A percentile compares a stretch with the other conserved stretches of the same genome.
These are phyloP conservation scores for Penicillium vulpinum DNA, from an alignment of 2,329 filamentous ascomycete genomes.

Conservation along the genomic window DNA sequence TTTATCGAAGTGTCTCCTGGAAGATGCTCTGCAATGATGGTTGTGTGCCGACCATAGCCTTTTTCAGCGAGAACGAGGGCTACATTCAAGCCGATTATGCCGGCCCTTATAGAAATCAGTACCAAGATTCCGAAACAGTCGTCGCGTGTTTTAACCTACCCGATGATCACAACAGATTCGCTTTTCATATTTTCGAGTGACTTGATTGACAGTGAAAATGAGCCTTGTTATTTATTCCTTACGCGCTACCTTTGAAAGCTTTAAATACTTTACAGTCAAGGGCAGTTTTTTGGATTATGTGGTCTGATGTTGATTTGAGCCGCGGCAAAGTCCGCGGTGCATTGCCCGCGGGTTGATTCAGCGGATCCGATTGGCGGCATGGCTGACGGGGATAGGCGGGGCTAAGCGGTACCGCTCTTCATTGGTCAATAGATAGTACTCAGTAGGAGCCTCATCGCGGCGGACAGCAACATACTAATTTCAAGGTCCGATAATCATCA, in stretches of 20 bases:
- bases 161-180: conserved; percentile 3
- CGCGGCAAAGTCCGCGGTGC: conserved; percentile 3
- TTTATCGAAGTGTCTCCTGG: conserved; percentile 42
- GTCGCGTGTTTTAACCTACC: not conserved
- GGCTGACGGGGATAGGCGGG: not conserved
- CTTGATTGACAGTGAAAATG: not conserved
- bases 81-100: conserved; percentile 6
- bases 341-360: not conserved
- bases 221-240: not conserved
- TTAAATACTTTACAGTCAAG: not conserved
- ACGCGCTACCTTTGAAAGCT: not conserved
- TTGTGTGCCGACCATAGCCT: conserved; percentile 15
- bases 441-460: not conserved
- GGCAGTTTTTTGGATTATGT: not conserved
- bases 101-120: not conserved
- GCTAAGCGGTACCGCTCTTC: not conserved
- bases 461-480: not conserved
- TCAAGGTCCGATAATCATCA: not conserved
- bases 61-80: conserved; percentile 3
- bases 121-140: not conserved
- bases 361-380: not conserved
- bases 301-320: not conserved
- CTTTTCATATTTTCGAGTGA: not conserved
- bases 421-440: not conserved
- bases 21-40: conserved; percentile 44